Percentiles rank a stretch among this genome's conserved stretches.
Conservation (phyloP, 148 eudicot genomes). For the Rhododendron molle region DNA sequence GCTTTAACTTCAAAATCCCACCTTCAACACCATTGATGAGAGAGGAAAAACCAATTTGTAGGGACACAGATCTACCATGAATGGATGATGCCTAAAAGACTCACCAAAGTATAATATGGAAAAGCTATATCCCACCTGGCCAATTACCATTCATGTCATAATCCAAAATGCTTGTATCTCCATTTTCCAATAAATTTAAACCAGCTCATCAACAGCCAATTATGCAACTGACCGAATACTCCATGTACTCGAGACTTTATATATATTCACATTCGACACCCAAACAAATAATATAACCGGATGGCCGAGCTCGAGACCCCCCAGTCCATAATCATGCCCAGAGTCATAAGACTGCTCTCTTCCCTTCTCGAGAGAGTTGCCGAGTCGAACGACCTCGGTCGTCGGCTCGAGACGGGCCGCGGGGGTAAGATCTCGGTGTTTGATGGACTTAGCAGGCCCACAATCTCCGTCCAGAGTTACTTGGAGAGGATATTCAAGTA, state of each 20-base stretch:
- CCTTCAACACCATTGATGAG: not conserved
- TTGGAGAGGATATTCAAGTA: constrained; percentile 74
- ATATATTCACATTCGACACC: not conserved
- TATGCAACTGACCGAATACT: not conserved
- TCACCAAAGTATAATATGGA: not conserved
- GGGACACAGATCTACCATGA: not conserved
- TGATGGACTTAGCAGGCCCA: constrained; percentile 56
- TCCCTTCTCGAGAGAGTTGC: constrained; percentile 54
- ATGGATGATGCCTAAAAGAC: not conserved
- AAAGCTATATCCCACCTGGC: not conserved
- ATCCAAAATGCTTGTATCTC: not conserved
- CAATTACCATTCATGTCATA: not conserved
- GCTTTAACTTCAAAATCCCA: not conserved
- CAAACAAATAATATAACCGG: not conserved
- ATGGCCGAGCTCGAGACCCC: constrained; percentile 32
- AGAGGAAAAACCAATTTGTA: not conserved
- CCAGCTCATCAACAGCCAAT: constrained; percentile 12
- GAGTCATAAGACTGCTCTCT: constrained; percentile 45
- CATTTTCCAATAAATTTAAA: not conserved
- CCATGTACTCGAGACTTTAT: not conserved
- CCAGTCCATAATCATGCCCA: constrained; percentile 25
- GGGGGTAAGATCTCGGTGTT: constrained; percentile 47
- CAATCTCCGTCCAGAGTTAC: constrained; percentile 56
- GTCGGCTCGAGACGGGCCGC: constrained; percentile 1
- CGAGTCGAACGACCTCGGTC: constrained; percentile 48